Conservation (phyloP, 306 rosid genomes). For the Argentina anserina region DNA sequence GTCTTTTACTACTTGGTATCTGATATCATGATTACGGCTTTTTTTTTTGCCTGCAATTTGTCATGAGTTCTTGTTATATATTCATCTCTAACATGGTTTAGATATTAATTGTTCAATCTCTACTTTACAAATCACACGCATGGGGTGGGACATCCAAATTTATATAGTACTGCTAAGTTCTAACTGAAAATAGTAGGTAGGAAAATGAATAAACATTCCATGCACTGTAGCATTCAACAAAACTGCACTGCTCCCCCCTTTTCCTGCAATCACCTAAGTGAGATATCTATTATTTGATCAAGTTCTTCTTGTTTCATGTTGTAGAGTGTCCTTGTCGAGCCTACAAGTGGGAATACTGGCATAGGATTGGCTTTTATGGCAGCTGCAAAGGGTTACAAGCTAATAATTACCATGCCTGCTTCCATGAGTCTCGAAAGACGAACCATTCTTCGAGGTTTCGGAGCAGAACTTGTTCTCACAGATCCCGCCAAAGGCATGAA, state of each 20-base stretch:
- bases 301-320: conserved; percentile 19
- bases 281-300: conserved; percentile 3
- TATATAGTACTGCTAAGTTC: not conserved
- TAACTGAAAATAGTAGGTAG: too few relatives aligned
- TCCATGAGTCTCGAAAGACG: conserved; percentile 92
- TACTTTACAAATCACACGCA: not conserved
- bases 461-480: conserved; percentile 85
- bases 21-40: not conserved
- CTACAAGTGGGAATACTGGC: conserved; percentile 93
- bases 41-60: not conserved
- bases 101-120: not conserved
- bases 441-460: conserved; percentile 78
- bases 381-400: conserved; percentile 85
- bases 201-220: too few relatives aligned
- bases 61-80: not conserved
- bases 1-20: not conserved
- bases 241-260: not conserved
- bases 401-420: conserved; percentile 83
- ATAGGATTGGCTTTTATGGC: conserved; percentile 91
- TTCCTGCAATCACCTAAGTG: too few relatives aligned
- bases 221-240: not conserved
- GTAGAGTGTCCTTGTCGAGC: conserved; percentile 81
- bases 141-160: not conserved
- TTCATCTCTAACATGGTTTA: too few relatives aligned
- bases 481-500: conserved; percentile 93